Evolutionary conservation across 306 rosid species (phyloP), one percentile per base, ranked within the genome.

Genomic region (Fragaria vesca): DNA sequence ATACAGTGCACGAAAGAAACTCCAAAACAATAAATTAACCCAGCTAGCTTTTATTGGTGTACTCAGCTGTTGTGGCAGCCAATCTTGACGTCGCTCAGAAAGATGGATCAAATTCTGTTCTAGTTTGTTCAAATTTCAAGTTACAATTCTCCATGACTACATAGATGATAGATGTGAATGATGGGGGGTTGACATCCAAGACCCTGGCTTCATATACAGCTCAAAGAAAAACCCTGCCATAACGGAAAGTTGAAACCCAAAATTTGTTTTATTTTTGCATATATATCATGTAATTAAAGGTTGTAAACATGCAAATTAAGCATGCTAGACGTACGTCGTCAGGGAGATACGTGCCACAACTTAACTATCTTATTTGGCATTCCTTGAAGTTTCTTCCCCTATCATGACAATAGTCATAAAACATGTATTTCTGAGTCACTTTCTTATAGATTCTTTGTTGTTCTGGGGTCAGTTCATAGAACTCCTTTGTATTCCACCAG

Each of bases 341-440:
- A 15, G 18, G 54, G 58, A 17, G 58, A 36, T 0, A 38, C 24
- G 24, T 24, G 24, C n/a, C 12, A 66, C 24, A 18, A 38, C 28
- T 10, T 18, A 38, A 66, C 71, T 38, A 66, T 36, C 38, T 2
- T 66, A 66, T 15, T 38, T 66, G 15, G n/a, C 79, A 74, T 63
- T 80, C 79, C 62, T 74, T 74, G 20, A 38, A 80, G 8, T 42
- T 15, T 0, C 3, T 12, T 28, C 74, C 66, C 3, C 13, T 67
- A 16, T 69, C 30, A 18, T 54, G 61, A 42, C 42, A 78, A 78
- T 83, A 83, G 24, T 32, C 68, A 70, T 83, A 78, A 32, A 6
- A 68, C 55, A 75, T 4, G 40, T 69, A 69, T 26, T 50, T 79
- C 4, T 15, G 21, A 72, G n/a, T 79, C 11, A 61, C 58, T 0